A percentile compares a stretch with the other conserved stretches of the same genome.
phyloP scores from a whole-genome alignment of 176 grass and related monocot genomes.

The Tuctoria greenei region DNA sequence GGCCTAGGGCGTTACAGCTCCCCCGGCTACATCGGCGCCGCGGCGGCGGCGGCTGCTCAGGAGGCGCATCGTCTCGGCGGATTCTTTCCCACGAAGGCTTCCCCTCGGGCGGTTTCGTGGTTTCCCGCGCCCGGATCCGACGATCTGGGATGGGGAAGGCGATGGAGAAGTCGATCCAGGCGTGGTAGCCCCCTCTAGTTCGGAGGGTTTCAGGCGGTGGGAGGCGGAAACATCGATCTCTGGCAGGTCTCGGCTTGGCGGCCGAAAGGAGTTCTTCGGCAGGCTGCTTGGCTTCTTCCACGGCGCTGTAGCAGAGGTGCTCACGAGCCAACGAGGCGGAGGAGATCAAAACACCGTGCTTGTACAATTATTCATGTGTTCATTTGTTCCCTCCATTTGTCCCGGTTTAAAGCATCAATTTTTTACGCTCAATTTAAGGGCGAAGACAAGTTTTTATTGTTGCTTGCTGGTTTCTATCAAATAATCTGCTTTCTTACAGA shows the following conservation, averaged over 20 bases:
- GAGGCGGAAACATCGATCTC: not conserved
- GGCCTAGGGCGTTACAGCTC: not conserved
- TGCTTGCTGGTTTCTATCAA: slow-evolving; percentile 28
- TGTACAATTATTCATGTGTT: slow-evolving; percentile 48
- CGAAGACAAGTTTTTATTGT: slow-evolving; percentile 31
- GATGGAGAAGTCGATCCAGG: slow-evolving; percentile 30
- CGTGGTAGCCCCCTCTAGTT: slow-evolving; percentile 20
- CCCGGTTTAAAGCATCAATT: slow-evolving; percentile 48
- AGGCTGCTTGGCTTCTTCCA: not conserved
- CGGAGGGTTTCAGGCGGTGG: slow-evolving; percentile 5
- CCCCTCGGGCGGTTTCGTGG: not conserved
- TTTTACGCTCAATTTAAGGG: slow-evolving; percentile 41
- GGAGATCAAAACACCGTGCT: slow-evolving; percentile 33
- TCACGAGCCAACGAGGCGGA: not conserved
- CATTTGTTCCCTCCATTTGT: slow-evolving; percentile 38
- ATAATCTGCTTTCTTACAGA: slow-evolving; percentile 43
- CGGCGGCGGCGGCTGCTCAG: slow-evolving; percentile 1
- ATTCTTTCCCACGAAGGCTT: not conserved
- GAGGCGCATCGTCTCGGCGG: not conserved
- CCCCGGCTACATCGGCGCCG: not conserved
- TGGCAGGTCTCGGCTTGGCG: not conserved
- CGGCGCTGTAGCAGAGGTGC: slow-evolving; percentile 24
- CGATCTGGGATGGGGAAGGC: slow-evolving; percentile 24
- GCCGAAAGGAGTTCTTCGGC: not conserved
- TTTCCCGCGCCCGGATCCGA: slow-evolving; percentile 17